Conservation (phyloP, 805 yeast species). For the Metschnikowia aberdeeniae region DNA sequence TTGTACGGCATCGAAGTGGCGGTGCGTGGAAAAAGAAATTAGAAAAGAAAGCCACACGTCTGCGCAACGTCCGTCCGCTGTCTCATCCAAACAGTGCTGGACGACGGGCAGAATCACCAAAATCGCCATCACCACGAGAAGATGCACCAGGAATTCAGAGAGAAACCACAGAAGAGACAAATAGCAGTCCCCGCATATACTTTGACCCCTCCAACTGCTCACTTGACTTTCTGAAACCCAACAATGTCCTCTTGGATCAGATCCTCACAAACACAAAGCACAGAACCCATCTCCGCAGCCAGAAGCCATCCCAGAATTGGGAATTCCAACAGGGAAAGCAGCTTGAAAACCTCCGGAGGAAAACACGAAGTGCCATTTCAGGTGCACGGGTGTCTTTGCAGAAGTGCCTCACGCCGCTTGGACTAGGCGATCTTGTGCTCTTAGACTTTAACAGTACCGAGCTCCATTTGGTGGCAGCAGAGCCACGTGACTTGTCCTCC, state of each 20-base stretch:
- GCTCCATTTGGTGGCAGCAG: slow-evolving; percentile 50
- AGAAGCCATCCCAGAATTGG: slow-evolving; percentile 13
- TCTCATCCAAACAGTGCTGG: background rate
- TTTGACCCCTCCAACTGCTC: slow-evolving; percentile 15
- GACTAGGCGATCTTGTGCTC: slow-evolving; percentile 63
- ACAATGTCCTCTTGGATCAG: slow-evolving; percentile 6
- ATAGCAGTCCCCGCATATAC: slow-evolving; percentile 4
- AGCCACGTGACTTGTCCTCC: slow-evolving; percentile 48
- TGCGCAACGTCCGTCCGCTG: too few species aligned
- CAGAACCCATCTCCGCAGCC: slow-evolving; percentile 8
- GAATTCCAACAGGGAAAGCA: slow-evolving; percentile 1
- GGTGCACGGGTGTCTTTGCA: slow-evolving; percentile 8
- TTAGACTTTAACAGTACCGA: slow-evolving; percentile 42
- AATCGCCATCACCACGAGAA: background rate
- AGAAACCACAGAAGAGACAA: background rate
- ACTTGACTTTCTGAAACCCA: slow-evolving; percentile 10
- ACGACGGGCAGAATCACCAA: background rate
- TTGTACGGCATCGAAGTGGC: slow-evolving; percentile 1
- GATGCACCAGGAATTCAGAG: background rate
- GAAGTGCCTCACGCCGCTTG: slow-evolving; percentile 18
- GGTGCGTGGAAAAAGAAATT: background rate
- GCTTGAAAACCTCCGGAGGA: background rate
- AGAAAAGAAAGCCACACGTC: too few species aligned
- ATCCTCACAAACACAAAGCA: slow-evolving; percentile 5
- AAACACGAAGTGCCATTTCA: slow-evolving; percentile 2